These are phyloP conservation scores for Neocucurbitaria cava DNA, from an alignment of 2,329 filamentous ascomycete species.

Conservation along the genomic window DNA sequence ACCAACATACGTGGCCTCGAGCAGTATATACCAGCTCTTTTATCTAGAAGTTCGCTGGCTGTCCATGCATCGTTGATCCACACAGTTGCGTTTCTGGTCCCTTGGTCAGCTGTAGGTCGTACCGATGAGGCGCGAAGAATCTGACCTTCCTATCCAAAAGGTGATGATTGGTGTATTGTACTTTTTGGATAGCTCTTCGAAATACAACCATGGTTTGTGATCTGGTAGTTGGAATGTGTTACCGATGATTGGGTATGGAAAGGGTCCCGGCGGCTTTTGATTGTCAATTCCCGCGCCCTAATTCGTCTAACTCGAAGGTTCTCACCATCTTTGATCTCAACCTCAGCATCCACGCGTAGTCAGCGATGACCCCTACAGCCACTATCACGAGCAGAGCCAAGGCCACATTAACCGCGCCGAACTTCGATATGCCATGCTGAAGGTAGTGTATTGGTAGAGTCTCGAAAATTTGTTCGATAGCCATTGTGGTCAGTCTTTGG, in stretches of 20 bases:
- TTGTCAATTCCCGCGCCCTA: neutral
- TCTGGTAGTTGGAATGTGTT: slow-evolving; percentile 64
- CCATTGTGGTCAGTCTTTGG: slow-evolving; percentile 24
- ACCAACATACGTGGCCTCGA: slow-evolving; percentile 57
- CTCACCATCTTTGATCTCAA: slow-evolving; percentile 57
- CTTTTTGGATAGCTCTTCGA: slow-evolving; percentile 60
- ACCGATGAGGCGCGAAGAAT: slow-evolving; percentile 33
- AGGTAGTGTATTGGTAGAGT: slow-evolving; percentile 36
- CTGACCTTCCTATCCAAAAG: slow-evolving; percentile 58
- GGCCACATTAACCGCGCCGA: slow-evolving; percentile 30
- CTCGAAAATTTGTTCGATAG: slow-evolving; percentile 40
- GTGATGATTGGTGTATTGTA: slow-evolving; percentile 61
- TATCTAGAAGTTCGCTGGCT: slow-evolving; percentile 62
- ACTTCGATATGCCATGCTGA: slow-evolving; percentile 42
- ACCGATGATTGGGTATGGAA: slow-evolving; percentile 62
- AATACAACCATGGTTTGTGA: slow-evolving; percentile 65
- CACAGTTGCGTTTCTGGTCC: slow-evolving; percentile 42
- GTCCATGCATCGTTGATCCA: slow-evolving; percentile 57
- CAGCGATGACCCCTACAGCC: slow-evolving; percentile 39
- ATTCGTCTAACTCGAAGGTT: neutral
- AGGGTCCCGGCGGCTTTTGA: slow-evolving; percentile 60
- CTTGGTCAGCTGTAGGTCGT: slow-evolving; percentile 34
- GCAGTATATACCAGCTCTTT: slow-evolving; percentile 60
- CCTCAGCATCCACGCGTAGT: slow-evolving; percentile 60
- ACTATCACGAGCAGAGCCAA: slow-evolving; percentile 31